Evolutionary conservation across 2,329 filamentous ascomycete genomes (phyloP).

Genomic region (Thelonectria olida): DNA sequence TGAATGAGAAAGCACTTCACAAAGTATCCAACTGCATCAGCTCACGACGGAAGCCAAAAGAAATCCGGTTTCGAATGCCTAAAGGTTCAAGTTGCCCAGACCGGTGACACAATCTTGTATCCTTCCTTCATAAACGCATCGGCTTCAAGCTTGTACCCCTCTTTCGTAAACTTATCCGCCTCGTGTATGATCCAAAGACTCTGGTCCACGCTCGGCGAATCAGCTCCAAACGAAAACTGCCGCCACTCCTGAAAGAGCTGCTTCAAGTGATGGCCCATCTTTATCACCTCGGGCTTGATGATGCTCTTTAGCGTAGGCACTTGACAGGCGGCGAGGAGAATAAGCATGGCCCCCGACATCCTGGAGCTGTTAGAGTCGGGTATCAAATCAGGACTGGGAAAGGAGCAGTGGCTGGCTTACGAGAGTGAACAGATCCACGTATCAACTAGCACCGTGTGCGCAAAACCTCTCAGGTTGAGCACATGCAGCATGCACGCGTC

Average conservation of each 20-base stretch:
- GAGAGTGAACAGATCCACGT: slow-evolving; percentile 65
- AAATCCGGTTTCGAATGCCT: too few species aligned
- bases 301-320: slow-evolving; percentile 49
- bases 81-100: not conserved
- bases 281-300: slow-evolving; percentile 49
- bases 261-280: slow-evolving; percentile 53
- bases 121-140: not conserved
- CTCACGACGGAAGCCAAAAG: too few species aligned
- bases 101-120: not conserved
- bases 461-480: slow-evolving; percentile 56
- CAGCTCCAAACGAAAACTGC: slow-evolving; percentile 46
- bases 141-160: slow-evolving; percentile 38
- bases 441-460: slow-evolving; percentile 61
- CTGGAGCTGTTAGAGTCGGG: slow-evolving; percentile 37
- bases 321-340: slow-evolving; percentile 55
- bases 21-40: too few species aligned
- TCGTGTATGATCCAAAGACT: slow-evolving; percentile 57
- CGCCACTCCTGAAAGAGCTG: slow-evolving; percentile 54
- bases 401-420: slow-evolving; percentile 46
- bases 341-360: slow-evolving; percentile 60
- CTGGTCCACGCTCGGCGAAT: slow-evolving; percentile 57
- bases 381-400: too few species aligned
- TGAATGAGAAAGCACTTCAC: too few species aligned
- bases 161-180: slow-evolving; percentile 52
- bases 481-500: slow-evolving; percentile 60